Base-by-base conservation (phyloP, 1,139 yeast species). In the Diutina scorzettiae region DNA sequence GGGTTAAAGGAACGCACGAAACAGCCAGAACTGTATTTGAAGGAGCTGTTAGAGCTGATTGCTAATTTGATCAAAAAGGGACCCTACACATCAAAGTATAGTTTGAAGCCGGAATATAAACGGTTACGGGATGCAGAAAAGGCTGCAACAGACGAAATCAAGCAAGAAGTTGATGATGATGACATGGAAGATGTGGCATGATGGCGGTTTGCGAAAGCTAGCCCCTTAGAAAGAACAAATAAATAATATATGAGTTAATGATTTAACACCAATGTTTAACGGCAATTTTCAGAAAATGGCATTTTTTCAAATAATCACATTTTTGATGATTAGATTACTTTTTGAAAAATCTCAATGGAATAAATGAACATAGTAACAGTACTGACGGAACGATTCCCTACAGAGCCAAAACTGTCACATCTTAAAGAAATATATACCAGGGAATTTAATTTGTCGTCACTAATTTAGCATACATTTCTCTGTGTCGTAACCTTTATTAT, bases 21-120 rank as follows among this genome's bases (percentile, higher is more conserved):
- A 55, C 99, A 91, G 65, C 99, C 99, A 1, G 98, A 93, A 58
- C 81, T 84, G 3, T 93, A 85, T 58, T 68, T 91, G 51, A 87
- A 91, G 56, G 96, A 89, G 57, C 83, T 91, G 43, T 67, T 91
- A 43, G 98, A 91, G 47, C 78, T 84, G 41, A 86, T 91, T 57
- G 98, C 98, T 1, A 74, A 77, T 39, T 70, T 91, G 54, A 89
- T 84, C 53, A 87, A 91, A 56, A 86, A 86, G 59, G 99, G 99
- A 18, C 96, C 98, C 1, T 89, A 89, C 57, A 94, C 97, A 1
- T 73, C 89, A 56, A 89, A 85, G 60, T 91, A 89, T 62, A 81
- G 87, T 44, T 66, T 91, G 55, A 85, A 84, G 62, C 91, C 89
- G 6, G 98, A 91, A 61, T 91, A 84, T 61, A 84, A 81, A 62